phyloP scores from a whole-genome alignment of 1,139 yeast species.

The Groenewaldozyma auringiensis region DNA sequence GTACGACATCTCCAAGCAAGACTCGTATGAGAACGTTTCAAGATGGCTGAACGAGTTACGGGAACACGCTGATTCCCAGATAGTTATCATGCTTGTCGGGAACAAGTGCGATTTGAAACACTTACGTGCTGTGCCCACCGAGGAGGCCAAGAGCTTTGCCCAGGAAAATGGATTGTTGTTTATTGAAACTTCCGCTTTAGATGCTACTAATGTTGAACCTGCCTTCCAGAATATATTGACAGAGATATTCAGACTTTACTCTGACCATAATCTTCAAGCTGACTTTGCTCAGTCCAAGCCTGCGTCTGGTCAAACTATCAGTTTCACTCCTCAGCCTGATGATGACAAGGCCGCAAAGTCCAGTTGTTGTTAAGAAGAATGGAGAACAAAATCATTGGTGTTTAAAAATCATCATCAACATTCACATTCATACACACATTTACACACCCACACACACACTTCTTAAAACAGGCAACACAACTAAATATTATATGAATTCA shows the following conservation, averaged over 20 bases:
- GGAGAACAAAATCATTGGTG: no score
- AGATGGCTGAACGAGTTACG: conserved; percentile 94
- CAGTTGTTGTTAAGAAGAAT: conserved; percentile 47
- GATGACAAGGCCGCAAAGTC: conserved; percentile 62
- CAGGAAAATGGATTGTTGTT: conserved; percentile 83
- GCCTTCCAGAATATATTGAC: conserved; percentile 90
- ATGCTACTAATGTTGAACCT: conserved; percentile 88
- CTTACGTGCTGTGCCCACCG: conserved; percentile 94
- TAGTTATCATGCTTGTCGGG: conserved; percentile 92
- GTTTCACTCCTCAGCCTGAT: conserved; percentile 89
- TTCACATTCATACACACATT: no score
- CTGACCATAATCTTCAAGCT: conserved; percentile 36
- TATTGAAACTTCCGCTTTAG: conserved; percentile 96
- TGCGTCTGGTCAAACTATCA: conserved; percentile 77
- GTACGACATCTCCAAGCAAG: conserved; percentile 90
- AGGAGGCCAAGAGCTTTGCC: conserved; percentile 93
- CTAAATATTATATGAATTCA: no score
- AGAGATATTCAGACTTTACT: conserved; percentile 85
- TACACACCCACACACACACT: no score
- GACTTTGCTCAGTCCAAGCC: conserved; percentile 44
- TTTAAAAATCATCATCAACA: no score
- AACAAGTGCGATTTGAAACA: conserved; percentile 95
- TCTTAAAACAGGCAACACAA: no score
- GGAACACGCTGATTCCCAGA: conserved; percentile 96
- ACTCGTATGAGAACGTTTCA: conserved; percentile 85